These are phyloP conservation scores for Gonium pectorale DNA, from an alignment of 139 green algal species.

Conservation along the genomic window DNA sequence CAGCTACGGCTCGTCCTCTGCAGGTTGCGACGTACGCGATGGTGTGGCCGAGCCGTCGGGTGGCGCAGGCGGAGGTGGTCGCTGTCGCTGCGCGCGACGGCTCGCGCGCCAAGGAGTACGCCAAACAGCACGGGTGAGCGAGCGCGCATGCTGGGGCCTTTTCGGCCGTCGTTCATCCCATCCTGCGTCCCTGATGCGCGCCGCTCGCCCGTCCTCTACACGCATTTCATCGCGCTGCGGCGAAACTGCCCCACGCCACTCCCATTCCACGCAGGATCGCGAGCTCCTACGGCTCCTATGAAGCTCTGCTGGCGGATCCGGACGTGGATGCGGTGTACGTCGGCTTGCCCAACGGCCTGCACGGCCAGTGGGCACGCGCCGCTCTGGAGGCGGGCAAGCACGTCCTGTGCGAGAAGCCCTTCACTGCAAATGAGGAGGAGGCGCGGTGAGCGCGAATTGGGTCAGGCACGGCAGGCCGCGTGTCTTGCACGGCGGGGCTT, in stretches of 20 bases:
- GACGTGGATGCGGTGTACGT: constrained; percentile 71
- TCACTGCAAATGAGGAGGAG: constrained; percentile 62
- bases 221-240: no score
- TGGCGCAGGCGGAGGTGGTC: constrained; percentile 47
- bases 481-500: no score
- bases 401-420: constrained; percentile 78
- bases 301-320: constrained; percentile 61
- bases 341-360: constrained; percentile 66
- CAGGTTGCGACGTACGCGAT: constrained; percentile 61
- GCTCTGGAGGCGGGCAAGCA: constrained; percentile 68
- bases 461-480: no score
- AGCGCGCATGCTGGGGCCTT: no score
- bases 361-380: constrained; percentile 52
- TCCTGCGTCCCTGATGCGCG: no score
- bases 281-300: constrained; percentile 61
- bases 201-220: no score
- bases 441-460: constrained; percentile 30
- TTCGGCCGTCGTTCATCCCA: no score
- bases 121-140: constrained; percentile 52
- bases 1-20: no score
- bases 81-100: constrained; percentile 58
- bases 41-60: constrained; percentile 51
- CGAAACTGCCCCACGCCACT: no score
- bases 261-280: constrained; percentile 58
- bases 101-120: constrained; percentile 49